phyloP scores from a whole-genome alignment of 805 yeast species.

The Scheffersomyces ergatensis region DNA sequence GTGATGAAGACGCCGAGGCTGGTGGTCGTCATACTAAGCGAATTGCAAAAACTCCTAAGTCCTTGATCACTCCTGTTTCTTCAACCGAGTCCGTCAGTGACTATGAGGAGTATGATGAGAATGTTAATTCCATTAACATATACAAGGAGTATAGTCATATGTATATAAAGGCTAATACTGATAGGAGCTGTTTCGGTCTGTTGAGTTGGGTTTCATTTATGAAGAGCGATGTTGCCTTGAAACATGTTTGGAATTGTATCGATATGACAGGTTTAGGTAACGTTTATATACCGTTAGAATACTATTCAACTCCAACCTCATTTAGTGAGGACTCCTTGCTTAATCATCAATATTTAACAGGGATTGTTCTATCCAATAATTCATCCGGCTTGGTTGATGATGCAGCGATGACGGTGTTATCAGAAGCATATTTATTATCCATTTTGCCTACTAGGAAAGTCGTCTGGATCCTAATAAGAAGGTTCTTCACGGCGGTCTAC shows the following conservation, averaged over 20 bases:
- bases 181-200: neutral
- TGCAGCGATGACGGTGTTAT: neutral
- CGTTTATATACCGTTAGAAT: neutral
- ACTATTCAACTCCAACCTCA: neutral
- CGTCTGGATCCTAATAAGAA: constrained; percentile 51
- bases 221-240: neutral
- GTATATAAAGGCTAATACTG: neutral
- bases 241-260: neutral
- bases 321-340: neutral
- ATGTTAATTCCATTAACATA: neutral
- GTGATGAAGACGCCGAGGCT: neutral
- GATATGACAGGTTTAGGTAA: neutral
- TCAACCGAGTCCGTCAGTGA: neutral
- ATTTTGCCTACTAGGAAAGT: constrained; percentile 50
- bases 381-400: neutral
- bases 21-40: neutral
- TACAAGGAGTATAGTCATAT: neutral
- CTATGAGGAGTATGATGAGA: no score
- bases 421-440: constrained; percentile 7
- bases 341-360: neutral
- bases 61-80: no score
- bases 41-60: neutral
- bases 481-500: constrained; percentile 57
- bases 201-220: neutral
- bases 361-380: neutral